phyloP scores from a whole-genome alignment of 2,329 filamentous ascomycete species.

The Catunica adiposa region DNA sequence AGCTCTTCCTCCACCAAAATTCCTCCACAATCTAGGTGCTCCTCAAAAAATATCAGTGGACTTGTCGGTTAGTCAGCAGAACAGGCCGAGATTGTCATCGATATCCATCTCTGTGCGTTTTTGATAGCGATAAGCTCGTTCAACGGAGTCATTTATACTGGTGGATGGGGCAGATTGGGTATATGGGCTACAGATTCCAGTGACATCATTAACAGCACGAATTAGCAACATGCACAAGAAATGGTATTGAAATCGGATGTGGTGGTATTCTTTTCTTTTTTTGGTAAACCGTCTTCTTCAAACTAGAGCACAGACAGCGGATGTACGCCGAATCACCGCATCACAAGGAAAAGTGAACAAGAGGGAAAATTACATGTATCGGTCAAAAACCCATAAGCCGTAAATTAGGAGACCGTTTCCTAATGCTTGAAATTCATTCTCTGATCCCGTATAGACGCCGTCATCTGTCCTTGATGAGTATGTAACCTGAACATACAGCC shows the following conservation, averaged over 20 bases:
- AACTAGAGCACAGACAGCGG: not conserved
- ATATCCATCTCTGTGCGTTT: not conserved
- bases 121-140: not conserved
- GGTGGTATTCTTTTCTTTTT: not conserved
- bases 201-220: not conserved
- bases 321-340: not conserved
- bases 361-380: slow-evolving; percentile 5
- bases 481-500: slow-evolving; percentile 45
- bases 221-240: not conserved
- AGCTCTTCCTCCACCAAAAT: slow-evolving; percentile 1
- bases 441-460: slow-evolving; percentile 51
- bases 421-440: slow-evolving; percentile 20
- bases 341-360: slow-evolving; percentile 2
- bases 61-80: slow-evolving; percentile 4
- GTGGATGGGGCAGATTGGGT: not conserved
- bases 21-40: slow-evolving; percentile 14
- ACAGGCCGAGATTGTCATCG: not conserved
- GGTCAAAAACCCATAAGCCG: slow-evolving; percentile 13
- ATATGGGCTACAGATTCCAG: not conserved
- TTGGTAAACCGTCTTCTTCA: not conserved
- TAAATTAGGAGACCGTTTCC: slow-evolving; percentile 15
- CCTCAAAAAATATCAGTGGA: not conserved
- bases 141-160: not conserved
- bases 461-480: slow-evolving; percentile 31
- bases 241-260: no score